Conservation (phyloP, 371 early-diverging fungal genomes). For the Mucor indicus region DNA sequence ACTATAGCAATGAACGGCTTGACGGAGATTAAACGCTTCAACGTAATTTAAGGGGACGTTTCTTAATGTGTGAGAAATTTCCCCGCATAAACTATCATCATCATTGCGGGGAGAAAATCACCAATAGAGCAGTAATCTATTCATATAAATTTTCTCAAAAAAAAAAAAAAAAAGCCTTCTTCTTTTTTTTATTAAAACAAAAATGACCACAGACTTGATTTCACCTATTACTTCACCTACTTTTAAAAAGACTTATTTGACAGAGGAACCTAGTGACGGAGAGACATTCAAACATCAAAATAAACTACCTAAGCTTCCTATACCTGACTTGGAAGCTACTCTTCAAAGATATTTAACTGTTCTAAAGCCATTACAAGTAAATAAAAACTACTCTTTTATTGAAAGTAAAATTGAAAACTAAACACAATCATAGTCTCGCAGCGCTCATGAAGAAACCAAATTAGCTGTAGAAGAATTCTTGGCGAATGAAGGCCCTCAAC, state of each 20-base stretch:
- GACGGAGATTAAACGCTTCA: too few species aligned
- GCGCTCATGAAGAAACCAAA: slow-evolving; percentile 66
- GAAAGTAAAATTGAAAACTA: too few species aligned
- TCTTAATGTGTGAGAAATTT: too few species aligned
- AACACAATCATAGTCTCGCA: slow-evolving; percentile 17
- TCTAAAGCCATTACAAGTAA: slow-evolving; percentile 71
- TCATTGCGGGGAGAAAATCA: too few species aligned
- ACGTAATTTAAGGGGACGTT: too few species aligned
- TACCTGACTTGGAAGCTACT: slow-evolving; percentile 84
- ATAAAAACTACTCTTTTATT: background rate
- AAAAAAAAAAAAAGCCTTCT: too few species aligned
- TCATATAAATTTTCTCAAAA: too few species aligned
- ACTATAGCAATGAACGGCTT: too few species aligned
- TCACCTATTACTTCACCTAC: slow-evolving; percentile 1
- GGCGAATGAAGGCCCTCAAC: slow-evolving; percentile 64
- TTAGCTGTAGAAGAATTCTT: slow-evolving; percentile 67
- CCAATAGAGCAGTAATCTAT: too few species aligned
- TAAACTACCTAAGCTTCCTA: slow-evolving; percentile 76
- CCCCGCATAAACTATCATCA: too few species aligned
- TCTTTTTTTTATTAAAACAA: too few species aligned
- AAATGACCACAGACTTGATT: background rate
- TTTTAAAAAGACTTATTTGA: background rate
- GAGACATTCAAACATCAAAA: slow-evolving; percentile 51
- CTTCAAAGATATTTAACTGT: slow-evolving; percentile 65
- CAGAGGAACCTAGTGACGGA: slow-evolving; percentile 8